Evolutionary conservation across 371 early-diverging fungal species (phyloP).

Genomic region (Circinella umbellata): DNA sequence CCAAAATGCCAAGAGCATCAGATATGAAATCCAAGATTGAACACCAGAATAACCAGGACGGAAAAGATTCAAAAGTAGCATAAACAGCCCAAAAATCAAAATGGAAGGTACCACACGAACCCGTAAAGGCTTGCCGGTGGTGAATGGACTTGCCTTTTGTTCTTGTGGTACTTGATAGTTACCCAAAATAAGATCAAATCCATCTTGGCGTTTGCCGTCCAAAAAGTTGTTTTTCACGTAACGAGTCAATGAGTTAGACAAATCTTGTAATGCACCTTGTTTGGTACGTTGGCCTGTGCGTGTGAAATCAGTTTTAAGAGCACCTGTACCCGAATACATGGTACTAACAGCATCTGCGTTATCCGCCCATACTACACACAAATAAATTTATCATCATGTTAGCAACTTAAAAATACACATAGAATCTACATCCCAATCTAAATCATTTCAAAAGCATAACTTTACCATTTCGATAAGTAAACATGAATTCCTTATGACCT

Average conservation of each 20-base stretch:
- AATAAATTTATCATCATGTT: not conserved
- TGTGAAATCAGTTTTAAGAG: slow-evolving; percentile 97
- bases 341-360: slow-evolving; percentile 97
- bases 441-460: too few species aligned
- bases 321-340: slow-evolving; percentile 98
- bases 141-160: slow-evolving; percentile 29
- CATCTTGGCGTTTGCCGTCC: slow-evolving; percentile 92
- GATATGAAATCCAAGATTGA: slow-evolving; percentile 33
- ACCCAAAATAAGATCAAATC: slow-evolving; percentile 83
- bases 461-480: slow-evolving; percentile 50
- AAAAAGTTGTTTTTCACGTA: slow-evolving; percentile 93
- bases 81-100: slow-evolving; percentile 46
- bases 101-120: slow-evolving; percentile 56
- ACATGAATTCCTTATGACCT: slow-evolving; percentile 46
- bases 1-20: slow-evolving; percentile 51
- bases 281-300: slow-evolving; percentile 88
- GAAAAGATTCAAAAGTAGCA: slow-evolving; percentile 47
- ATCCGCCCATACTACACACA: slow-evolving; percentile 90
- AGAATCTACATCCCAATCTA: too few species aligned
- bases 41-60: slow-evolving; percentile 44
- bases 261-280: slow-evolving; percentile 84
- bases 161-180: slow-evolving; percentile 51
- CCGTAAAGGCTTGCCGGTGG: slow-evolving; percentile 41
- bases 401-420: too few species aligned
- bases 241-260: slow-evolving; percentile 80